Percentiles rank a stretch among this genome's conserved stretches.
Conservation (phyloP, 1,284 basidiomycete species). For the Pseudozyma pruni region DNA sequence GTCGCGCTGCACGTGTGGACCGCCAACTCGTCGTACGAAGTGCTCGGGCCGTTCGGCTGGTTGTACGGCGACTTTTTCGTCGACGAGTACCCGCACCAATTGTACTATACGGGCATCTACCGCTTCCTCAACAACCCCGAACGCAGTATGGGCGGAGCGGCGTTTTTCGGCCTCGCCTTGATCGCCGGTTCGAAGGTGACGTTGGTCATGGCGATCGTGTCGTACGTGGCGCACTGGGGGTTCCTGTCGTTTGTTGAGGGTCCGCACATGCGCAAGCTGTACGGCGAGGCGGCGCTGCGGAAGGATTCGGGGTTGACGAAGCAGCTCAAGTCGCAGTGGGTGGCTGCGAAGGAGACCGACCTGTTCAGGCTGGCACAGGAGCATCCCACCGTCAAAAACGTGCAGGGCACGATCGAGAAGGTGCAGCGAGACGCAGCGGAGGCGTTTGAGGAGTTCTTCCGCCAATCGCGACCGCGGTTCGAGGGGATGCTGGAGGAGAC, state of each 20-base stretch:
- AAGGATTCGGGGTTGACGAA: conserved; percentile 96
- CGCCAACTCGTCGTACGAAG: conserved; percentile 87
- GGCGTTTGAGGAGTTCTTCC: conserved; percentile 89
- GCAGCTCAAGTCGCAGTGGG: conserved; percentile 81
- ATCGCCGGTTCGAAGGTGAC: conserved; percentile 90
- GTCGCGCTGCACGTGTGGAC: conserved; percentile 92
- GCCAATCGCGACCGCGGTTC: conserved; percentile 70
- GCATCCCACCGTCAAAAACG: conserved; percentile 77
- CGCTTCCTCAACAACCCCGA: conserved; percentile 93
- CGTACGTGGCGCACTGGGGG: conserved; percentile 74
- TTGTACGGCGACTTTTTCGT: conserved; percentile 85
- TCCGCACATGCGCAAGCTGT: conserved; percentile 95
- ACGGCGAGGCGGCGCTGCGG: conserved; percentile 84
- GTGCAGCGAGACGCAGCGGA: conserved; percentile 91
- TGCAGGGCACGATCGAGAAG: conserved; percentile 91
- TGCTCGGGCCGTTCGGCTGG: conserved; percentile 75
- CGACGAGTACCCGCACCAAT: conserved; percentile 83
- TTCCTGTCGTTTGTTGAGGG: conserved; percentile 70
- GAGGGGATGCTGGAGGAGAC: conserved; percentile 80
- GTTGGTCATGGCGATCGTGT: conserved; percentile 82
- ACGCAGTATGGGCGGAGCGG: conserved; percentile 85
- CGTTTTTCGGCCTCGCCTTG: conserved; percentile 90
- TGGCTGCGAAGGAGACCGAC: conserved; percentile 80
- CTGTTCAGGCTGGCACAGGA: conserved; percentile 50
- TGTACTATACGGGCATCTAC: conserved; percentile 97